phyloP scores from a whole-genome alignment of 345 rosid genomes.

The Excoecaria agallocha region DNA sequence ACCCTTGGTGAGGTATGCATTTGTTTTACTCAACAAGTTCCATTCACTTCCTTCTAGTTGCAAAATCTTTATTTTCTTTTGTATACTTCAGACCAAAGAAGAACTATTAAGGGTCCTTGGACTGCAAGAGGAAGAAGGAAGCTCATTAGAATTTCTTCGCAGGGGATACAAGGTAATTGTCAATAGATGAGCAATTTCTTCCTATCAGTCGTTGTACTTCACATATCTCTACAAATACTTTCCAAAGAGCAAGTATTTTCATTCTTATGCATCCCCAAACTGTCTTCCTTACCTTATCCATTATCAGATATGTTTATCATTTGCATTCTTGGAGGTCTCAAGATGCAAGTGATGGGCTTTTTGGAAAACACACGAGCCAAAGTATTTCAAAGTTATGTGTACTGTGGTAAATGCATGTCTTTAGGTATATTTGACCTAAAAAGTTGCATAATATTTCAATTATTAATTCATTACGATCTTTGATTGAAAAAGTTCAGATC shows the following conservation, averaged over 20 bases:
- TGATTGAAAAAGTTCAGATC: background rate
- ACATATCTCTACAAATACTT: background rate
- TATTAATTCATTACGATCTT: too few species aligned
- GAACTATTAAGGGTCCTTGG: constrained; percentile 84
- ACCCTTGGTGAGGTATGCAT: constrained; percentile 77
- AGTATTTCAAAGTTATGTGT: background rate
- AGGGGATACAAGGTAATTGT: constrained; percentile 81
- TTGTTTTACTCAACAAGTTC: constrained; percentile 1
- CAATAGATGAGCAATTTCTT: background rate
- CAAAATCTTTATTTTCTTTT: constrained; percentile 12
- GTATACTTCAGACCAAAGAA: constrained; percentile 71
- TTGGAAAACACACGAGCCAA: background rate
- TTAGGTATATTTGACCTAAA: background rate
- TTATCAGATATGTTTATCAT: background rate
- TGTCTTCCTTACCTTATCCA: background rate
- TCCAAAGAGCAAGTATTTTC: background rate
- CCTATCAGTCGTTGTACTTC: background rate
- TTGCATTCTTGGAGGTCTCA: background rate
- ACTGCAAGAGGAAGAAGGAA: constrained; percentile 88
- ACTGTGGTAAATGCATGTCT: background rate
- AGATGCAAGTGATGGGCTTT: background rate
- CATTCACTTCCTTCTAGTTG: constrained; percentile 5
- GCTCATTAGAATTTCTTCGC: constrained; percentile 82
- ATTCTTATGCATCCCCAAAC: background rate
- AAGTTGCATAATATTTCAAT: background rate